phyloP scores from a whole-genome alignment of 805 yeast genomes.

The Saturnispora hagleri region DNA sequence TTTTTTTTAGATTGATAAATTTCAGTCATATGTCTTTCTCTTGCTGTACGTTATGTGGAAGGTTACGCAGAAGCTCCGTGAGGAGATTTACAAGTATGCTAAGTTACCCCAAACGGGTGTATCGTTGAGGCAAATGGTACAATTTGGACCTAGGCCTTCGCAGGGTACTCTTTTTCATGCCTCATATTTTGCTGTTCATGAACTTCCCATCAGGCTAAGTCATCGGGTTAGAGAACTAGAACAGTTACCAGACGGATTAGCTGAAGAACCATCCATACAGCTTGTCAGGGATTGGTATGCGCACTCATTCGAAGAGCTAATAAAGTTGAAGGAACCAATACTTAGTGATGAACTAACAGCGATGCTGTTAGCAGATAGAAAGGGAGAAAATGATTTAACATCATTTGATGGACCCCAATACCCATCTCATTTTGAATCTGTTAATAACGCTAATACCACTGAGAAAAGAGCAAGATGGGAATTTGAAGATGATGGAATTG shows the following conservation, averaged over 20 bases:
- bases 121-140: conserved; percentile 82
- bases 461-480: conserved; percentile 9
- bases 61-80: conserved; percentile 39
- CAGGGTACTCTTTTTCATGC: conserved; percentile 77
- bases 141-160: conserved; percentile 71
- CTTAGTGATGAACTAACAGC: conserved; percentile 31
- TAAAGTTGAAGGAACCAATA: conserved; percentile 52
- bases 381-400: conserved; percentile 1
- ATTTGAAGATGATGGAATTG: conserved; percentile 42
- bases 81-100: conserved; percentile 56
- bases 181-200: conserved; percentile 75
- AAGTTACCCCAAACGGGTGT: conserved; percentile 75
- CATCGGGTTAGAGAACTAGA: conserved; percentile 81
- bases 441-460: neutral
- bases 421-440: neutral
- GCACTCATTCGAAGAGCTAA: conserved; percentile 77
- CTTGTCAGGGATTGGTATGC: conserved; percentile 85
- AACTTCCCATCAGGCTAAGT: conserved; percentile 78
- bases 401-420: neutral
- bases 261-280: conserved; percentile 63
- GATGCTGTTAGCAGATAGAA: conserved; percentile 14
- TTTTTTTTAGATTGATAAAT: neutral
- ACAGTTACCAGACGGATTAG: conserved; percentile 65
- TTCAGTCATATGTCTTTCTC: neutral
- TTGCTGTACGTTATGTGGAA: conserved; percentile 31